These are phyloP conservation scores for Takakia lepidozioides DNA, from an alignment of 225 moss, liverwort and hornwort species.

Conservation along the genomic window DNA sequence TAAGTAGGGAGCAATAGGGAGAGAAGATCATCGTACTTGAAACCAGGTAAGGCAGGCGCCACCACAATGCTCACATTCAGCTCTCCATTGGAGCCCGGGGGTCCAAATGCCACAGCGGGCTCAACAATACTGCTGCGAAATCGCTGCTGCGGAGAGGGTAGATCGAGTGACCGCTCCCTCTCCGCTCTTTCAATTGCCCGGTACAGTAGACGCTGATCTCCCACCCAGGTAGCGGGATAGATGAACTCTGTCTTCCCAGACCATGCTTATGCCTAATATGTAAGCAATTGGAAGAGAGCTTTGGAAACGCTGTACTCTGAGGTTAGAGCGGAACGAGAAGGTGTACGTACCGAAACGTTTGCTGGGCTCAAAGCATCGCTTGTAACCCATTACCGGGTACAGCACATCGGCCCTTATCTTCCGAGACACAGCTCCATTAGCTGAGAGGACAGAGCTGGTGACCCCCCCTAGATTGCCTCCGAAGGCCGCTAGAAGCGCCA, in stretches of 20 bases:
- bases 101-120: slow-evolving; percentile 83
- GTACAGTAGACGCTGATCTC: slow-evolving; percentile 85
- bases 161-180: slow-evolving; percentile 63
- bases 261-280: too few species aligned
- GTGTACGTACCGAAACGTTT: slow-evolving; percentile 57
- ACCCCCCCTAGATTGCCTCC: slow-evolving; percentile 73
- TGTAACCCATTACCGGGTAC: slow-evolving; percentile 69
- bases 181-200: slow-evolving; percentile 74
- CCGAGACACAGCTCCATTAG: slow-evolving; percentile 42
- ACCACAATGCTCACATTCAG: slow-evolving; percentile 83
- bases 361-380: slow-evolving; percentile 75
- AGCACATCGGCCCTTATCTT: slow-evolving; percentile 66
- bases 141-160: slow-evolving; percentile 37
- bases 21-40: slow-evolving; percentile 75
- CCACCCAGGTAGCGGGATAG: slow-evolving; percentile 73
- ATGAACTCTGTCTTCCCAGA: slow-evolving; percentile 65
- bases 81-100: slow-evolving; percentile 74
- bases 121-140: slow-evolving; percentile 33
- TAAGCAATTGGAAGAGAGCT: too few species aligned
- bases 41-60: slow-evolving; percentile 62
- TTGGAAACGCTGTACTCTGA: too few species aligned
- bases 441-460: slow-evolving; percentile 62
- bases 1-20: too few species aligned
- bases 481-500: slow-evolving; percentile 46
- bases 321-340: too few species aligned